Percentiles rank a stretch among this genome's conserved stretches.
Conservation (phyloP, 257 asterid genomes). For the Cordia subcordata region DNA sequence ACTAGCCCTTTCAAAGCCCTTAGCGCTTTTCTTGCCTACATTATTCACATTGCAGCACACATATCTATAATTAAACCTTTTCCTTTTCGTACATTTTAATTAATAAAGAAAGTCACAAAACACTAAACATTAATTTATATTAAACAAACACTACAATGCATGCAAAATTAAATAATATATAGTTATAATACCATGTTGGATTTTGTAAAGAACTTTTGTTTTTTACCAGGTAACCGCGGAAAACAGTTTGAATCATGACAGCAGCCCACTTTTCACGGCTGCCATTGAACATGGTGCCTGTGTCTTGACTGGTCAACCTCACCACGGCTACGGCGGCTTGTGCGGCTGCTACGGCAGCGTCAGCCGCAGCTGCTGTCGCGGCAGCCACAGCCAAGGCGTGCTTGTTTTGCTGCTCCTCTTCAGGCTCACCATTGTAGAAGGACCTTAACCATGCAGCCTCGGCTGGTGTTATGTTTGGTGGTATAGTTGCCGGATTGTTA, state of each 20-base stretch:
- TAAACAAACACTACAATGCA: neutral
- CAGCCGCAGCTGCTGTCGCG: conserved; percentile 86
- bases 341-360: conserved; percentile 76
- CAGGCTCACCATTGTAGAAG: conserved; percentile 25
- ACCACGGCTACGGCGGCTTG: conserved; percentile 82
- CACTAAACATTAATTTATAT: neutral
- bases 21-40: conserved; percentile 88
- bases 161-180: neutral
- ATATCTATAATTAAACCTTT: no score
- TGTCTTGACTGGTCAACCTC: conserved; percentile 64
- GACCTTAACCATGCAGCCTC: conserved; percentile 81
- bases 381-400: conserved; percentile 95
- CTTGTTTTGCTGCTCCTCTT: conserved; percentile 62
- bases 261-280: conserved; percentile 55
- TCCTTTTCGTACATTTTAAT: no score
- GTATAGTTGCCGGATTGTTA: conserved; percentile 48
- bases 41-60: conserved; percentile 1
- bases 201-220: neutral
- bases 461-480: conserved; percentile 70
- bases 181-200: neutral
- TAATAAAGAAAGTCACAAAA: neutral
- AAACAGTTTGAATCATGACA: conserved; percentile 53
- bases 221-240: conserved; percentile 75
- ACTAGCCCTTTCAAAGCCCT: conserved; percentile 82
- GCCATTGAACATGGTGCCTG: conserved; percentile 29